Evolutionary conservation across 192 early-diverging fungal species (phyloP).

Genomic region (Coemansia sp.): DNA sequence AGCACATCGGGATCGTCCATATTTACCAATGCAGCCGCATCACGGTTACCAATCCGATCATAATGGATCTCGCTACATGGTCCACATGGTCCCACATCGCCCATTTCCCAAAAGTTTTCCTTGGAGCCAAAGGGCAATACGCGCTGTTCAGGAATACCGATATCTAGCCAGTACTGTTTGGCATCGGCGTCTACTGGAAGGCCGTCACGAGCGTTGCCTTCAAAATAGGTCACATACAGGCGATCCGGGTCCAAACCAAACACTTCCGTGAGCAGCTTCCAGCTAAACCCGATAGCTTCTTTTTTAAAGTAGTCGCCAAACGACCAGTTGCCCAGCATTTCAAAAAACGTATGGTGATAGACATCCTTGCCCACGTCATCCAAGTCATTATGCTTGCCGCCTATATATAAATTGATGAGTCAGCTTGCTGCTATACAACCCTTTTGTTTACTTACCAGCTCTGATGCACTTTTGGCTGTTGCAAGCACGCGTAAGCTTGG

Average conservation of each 20-base stretch:
- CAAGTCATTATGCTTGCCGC: slow-evolving; percentile 97
- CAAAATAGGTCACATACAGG: slow-evolving; percentile 97
- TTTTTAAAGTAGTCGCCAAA: slow-evolving; percentile 99
- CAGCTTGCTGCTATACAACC: neutral
- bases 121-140: slow-evolving; percentile 85
- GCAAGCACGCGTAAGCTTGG: slow-evolving; percentile 84
- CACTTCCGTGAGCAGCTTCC: slow-evolving; percentile 89
- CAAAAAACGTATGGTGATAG: slow-evolving; percentile 99
- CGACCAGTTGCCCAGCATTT: slow-evolving; percentile 99
- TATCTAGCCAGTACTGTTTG: slow-evolving; percentile 85
- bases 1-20: slow-evolving; percentile 96
- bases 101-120: slow-evolving; percentile 99
- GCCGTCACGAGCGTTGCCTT: slow-evolving; percentile 77
- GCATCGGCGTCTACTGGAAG: slow-evolving; percentile 85
- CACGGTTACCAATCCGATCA: slow-evolving; percentile 92
- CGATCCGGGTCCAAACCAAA: slow-evolving; percentile 79
- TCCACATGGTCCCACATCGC: slow-evolving; percentile 94
- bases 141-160: slow-evolving; percentile 78
- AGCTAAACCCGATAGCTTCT: slow-evolving; percentile 87
- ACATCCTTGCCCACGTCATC: slow-evolving; percentile 98
- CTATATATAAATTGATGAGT: slow-evolving; percentile 60
- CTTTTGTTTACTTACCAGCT: slow-evolving; percentile 66
- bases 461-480: slow-evolving; percentile 99
- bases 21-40: slow-evolving; percentile 87
- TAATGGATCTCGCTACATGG: slow-evolving; percentile 98